These are phyloP conservation scores for Mycena sp. DNA, from an alignment of 1,284 basidiomycete species.

Conservation along the genomic window DNA sequence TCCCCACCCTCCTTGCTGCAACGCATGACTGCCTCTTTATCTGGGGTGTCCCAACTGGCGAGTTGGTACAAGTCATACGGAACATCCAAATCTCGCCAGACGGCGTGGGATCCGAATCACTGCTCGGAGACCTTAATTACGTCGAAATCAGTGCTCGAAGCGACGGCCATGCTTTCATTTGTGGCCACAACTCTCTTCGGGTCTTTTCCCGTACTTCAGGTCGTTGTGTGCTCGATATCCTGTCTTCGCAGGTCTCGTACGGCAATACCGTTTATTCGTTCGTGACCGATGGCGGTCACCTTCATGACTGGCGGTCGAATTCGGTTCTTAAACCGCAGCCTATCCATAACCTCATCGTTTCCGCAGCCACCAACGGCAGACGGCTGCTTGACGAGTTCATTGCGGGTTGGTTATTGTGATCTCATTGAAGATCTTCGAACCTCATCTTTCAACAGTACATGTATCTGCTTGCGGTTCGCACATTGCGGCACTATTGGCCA, in stretches of 20 bases:
- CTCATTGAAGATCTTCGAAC: background rate
- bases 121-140: slow-evolving; percentile 61
- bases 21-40: slow-evolving; percentile 51
- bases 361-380: slow-evolving; percentile 18
- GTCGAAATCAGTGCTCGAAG: slow-evolving; percentile 63
- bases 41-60: slow-evolving; percentile 68
- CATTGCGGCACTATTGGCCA: slow-evolving; percentile 56
- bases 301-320: background rate
- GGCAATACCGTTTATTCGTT: slow-evolving; percentile 36
- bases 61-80: too few species aligned
- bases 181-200: slow-evolving; percentile 56
- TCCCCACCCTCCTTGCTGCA: slow-evolving; percentile 67
- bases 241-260: slow-evolving; percentile 41
- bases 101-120: slow-evolving; percentile 5
- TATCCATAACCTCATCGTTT: background rate
- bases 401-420: slow-evolving; percentile 19
- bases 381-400: slow-evolving; percentile 27
- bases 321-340: slow-evolving; percentile 23
- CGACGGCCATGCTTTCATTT: slow-evolving; percentile 67
- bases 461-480: slow-evolving; percentile 66
- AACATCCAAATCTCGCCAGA: slow-evolving; percentile 45
- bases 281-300: background rate
- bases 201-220: slow-evolving; percentile 63
- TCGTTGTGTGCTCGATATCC: slow-evolving; percentile 52
- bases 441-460: slow-evolving; percentile 55